Conservation (phyloP, 371 early-diverging fungal species). For the Saksenaea oblongispora region DNA sequence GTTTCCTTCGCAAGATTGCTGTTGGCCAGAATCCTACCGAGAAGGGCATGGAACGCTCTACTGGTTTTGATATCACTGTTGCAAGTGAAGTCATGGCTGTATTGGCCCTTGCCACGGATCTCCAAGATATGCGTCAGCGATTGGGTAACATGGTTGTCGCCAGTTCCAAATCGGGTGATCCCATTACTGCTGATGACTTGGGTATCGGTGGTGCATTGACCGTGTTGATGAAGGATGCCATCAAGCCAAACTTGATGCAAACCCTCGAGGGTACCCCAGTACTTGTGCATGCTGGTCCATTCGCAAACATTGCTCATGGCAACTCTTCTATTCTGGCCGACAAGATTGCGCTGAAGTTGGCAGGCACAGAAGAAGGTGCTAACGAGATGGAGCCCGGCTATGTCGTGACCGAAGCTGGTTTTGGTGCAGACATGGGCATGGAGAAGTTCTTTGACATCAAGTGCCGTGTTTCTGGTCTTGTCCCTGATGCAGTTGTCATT, state of each 20-base stretch:
- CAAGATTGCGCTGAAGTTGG: conserved; percentile 90
- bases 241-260: conserved; percentile 98
- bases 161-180: conserved; percentile 75
- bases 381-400: conserved; percentile 73
- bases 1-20: conserved; percentile 89
- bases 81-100: conserved; percentile 98
- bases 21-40: conserved; percentile 89
- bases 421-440: conserved; percentile 99
- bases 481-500: conserved; percentile 91
- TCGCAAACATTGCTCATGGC: conserved; percentile 98
- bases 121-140: conserved; percentile 90
- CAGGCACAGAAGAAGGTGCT: conserved; percentile 67
- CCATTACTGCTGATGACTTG: conserved; percentile 94
- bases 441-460: conserved; percentile 99
- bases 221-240: conserved; percentile 97
- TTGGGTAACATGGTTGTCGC: conserved; percentile 95
- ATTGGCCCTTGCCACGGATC: conserved; percentile 85
- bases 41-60: conserved; percentile 81
- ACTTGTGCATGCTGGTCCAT: conserved; percentile 98
- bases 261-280: conserved; percentile 97
- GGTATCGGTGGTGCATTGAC: conserved; percentile 95
- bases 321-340: conserved; percentile 95
- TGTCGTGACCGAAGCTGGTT: conserved; percentile 96
- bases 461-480: conserved; percentile 87
- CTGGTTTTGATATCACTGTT: conserved; percentile 96